Conservation (phyloP, 768 basidiomycete species). For the Termitomyces sp. region DNA sequence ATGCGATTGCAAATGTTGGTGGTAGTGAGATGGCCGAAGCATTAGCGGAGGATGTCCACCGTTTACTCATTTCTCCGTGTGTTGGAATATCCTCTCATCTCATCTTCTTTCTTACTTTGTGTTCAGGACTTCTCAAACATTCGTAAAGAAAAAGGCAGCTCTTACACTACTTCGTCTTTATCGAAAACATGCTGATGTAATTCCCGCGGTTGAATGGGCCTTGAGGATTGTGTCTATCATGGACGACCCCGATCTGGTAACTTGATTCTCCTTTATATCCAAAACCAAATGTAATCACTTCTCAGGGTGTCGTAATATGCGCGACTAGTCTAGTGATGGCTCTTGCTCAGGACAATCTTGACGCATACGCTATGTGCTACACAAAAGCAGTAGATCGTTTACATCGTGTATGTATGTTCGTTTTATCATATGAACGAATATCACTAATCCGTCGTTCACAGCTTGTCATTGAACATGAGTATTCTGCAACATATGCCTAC, state of each 20-base stretch:
- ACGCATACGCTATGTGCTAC: slow-evolving; percentile 88
- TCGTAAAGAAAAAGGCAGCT: slow-evolving; percentile 99
- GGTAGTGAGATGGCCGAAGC: slow-evolving; percentile 99
- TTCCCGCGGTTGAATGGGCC: slow-evolving; percentile 94
- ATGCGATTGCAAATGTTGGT: slow-evolving; percentile 97
- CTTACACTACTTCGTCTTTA: slow-evolving; percentile 89
- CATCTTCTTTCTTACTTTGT: slow-evolving; percentile 10
- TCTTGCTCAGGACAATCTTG: slow-evolving; percentile 88
- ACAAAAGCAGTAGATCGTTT: slow-evolving; percentile 92
- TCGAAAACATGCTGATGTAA: slow-evolving; percentile 91
- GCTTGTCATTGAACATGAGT: slow-evolving; percentile 91
- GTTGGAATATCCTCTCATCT: slow-evolving; percentile 16
- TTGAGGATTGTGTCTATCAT: slow-evolving; percentile 91
- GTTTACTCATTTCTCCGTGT: slow-evolving; percentile 91
- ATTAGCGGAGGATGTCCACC: slow-evolving; percentile 88
- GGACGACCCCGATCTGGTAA: slow-evolving; percentile 86
- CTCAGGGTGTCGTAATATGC: slow-evolving; percentile 88
- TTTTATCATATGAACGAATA: not conserved
- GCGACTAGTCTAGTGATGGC: slow-evolving; percentile 93
- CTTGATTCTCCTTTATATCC: slow-evolving; percentile 10
- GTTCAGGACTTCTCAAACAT: slow-evolving; percentile 81
- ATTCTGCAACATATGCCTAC: slow-evolving; percentile 84
- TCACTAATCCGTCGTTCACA: slow-evolving; percentile 22
- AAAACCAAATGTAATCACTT: not conserved
- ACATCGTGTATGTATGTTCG: slow-evolving; percentile 54